A percentile compares a stretch with the other conserved stretches of the same genome.
phyloP scores from a whole-genome alignment of 306 rosid species.

The Ormosia emarginata region DNA sequence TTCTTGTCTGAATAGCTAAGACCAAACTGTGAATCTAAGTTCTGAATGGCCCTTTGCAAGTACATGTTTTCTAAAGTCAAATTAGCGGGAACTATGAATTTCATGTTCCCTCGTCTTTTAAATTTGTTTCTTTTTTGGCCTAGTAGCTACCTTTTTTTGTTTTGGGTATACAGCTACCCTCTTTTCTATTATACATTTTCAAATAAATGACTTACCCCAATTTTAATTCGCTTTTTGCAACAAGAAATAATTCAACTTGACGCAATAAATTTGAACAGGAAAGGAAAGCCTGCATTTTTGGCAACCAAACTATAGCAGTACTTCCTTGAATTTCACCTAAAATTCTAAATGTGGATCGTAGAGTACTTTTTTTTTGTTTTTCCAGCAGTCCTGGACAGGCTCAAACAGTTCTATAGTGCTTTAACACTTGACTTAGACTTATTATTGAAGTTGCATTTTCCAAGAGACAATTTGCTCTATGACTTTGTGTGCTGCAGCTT shows the following conservation, averaged over 20 bases:
- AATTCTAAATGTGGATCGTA: not conserved
- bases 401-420: not conserved
- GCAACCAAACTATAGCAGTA: not conserved
- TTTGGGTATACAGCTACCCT: not conserved
- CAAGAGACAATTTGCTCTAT: not conserved
- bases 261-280: not conserved
- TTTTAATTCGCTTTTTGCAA: not conserved
- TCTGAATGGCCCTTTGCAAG: not conserved
- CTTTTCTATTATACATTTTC: not conserved
- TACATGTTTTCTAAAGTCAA: slow-evolving; percentile 11
- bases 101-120: slow-evolving; percentile 49
- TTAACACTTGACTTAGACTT: no score
- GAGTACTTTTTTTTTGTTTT: no score
- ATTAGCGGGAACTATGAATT: slow-evolving; percentile 49
- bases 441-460: no score
- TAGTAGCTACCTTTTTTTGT: not conserved
- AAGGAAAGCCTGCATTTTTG: not conserved
- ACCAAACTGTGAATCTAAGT: not conserved
- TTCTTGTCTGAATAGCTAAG: not conserved
- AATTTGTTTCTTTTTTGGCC: slow-evolving; percentile 2
- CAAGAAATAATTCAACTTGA: not conserved
- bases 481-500: not conserved
- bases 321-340: not conserved
- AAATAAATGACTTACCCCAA: not conserved
- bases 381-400: no score